Base-by-base conservation (phyloP, 129 eudicot species). In the Gnaphalium uliginosum region DNA sequence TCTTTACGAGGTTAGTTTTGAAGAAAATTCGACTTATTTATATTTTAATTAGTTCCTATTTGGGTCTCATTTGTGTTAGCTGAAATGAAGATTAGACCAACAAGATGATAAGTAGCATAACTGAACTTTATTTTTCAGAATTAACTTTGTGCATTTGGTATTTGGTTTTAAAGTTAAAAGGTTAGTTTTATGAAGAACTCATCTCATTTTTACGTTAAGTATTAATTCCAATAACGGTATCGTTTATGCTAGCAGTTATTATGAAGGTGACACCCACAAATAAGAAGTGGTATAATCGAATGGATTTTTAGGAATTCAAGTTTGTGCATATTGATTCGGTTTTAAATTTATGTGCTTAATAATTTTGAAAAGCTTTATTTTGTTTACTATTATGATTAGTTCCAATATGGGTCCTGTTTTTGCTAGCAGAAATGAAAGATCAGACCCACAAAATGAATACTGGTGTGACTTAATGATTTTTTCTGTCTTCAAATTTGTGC, bases 1-100 rank as follows among this genome's bases (percentile, higher is more conserved):
- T 62, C 89, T 91, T 54, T 91, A 91, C 57, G 94, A 95, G 96
- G 98, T 89, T 35, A 67, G 88, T 80, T 73, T 71, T 22, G 46
- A 8, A 15, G 8, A 19, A 5, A 1, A 18, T 13, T 56, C 26
- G 4, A 56, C 61, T 56, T 56, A n/a, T n/a, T 50, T 56, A 56
- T 2, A 19, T n/a, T 17, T 8, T 54, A 6, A 7, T 56, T 56
- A 56, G 61, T 56, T 56, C 4, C 26, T 19, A 4, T 60, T 10
- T 9, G 66, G 35, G 32, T 60, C 32, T n/a, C 6, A 35, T 60
- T 60, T 2, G 11, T 25, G 66, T 4, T 25, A 25, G 29, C 66
- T 18, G 61, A 56, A 7, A n/a, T 56, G 61, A 56, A 56, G 61
- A 18, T 56, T 6, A 56, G 61, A 18, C 61, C 25, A 18, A 51